These are phyloP conservation scores for Cystobasidium pallidum DNA, from an alignment of 1,284 basidiomycete genomes.

Conservation along the genomic window DNA sequence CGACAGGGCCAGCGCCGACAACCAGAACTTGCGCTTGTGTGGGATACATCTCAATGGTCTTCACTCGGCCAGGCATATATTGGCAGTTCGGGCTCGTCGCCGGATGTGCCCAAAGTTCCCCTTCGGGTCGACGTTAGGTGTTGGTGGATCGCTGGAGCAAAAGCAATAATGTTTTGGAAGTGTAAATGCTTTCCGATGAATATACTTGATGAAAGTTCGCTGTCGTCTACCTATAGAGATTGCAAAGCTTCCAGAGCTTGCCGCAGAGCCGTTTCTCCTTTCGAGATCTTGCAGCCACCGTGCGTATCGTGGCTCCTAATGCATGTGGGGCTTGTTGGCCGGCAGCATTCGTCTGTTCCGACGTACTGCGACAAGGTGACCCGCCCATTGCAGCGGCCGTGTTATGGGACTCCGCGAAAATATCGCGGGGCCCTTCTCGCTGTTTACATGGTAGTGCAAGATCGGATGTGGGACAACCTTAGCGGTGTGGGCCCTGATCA, in stretches of 20 bases:
- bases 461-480: background rate
- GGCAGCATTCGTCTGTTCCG: background rate
- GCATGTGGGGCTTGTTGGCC: background rate
- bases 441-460: background rate
- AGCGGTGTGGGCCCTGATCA: slow-evolving; percentile 1
- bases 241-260: too few relatives aligned
- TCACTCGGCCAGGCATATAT: background rate
- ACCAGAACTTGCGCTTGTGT: slow-evolving; percentile 25
- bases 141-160: too few relatives aligned
- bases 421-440: background rate
- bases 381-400: background rate
- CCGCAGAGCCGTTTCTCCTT: too few relatives aligned
- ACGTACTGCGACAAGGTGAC: background rate
- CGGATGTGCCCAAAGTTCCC: too few relatives aligned
- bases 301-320: background rate
- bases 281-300: too few relatives aligned
- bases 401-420: background rate
- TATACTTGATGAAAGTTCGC: background rate
- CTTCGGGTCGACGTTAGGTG: too few relatives aligned
- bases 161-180: background rate
- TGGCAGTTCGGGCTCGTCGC: background rate
- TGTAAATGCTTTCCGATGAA: too few relatives aligned
- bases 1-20: slow-evolving; percentile 30
- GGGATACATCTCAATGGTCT: slow-evolving; percentile 13
- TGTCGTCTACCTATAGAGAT: background rate